Base-by-base conservation (phyloP, 352 stramenopile species). In the Globisporangium parvum region DNA sequence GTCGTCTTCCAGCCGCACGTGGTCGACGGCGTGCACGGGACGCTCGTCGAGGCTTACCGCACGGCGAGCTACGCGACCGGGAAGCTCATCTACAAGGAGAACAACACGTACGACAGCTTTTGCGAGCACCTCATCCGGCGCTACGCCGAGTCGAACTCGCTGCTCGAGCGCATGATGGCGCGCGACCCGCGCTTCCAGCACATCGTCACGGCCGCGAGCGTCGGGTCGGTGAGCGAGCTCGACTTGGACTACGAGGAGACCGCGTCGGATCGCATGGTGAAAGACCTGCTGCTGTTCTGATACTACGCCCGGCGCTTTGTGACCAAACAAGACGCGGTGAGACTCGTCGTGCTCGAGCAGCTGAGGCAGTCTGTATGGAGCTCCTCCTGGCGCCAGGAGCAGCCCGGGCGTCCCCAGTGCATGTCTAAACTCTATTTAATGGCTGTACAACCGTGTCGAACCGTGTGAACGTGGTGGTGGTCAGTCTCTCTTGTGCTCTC, bases 51-150 rank as follows among this genome's bases (percentile, higher is more conserved):
- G 57, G 82, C 84, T 28, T 93, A 87, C 40, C 84, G 84, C 56
- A 91, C 80, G 14, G 84, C 84, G 45, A 91, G 80, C 66, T 93
- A 93, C 59, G 84, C 84, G 10, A 91, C 84, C 0, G 84, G 84
- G 2, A 63, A 80, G 21, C 79, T 85, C 57, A 90, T 93, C 63
- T 93, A 93, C 78, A 91, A 91, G 67, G 84, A 91, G 47, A 83
- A 91, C 71, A 91, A 91, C 62, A 89, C 79, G 63, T 93, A 93
- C 72, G 84, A 93, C 66, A 91, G 81, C 62, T 93, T 93, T 59
- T 93, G 84, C 63, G 84, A 93, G 63, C 84, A 93, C 67, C 56
- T 93, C 51, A 93, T 93, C 66, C 79, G 84, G 51, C 79, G 84
- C 39, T 93, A 93, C 53, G 80, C 84, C 45, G 84, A 93, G 68